phyloP scores from a whole-genome alignment of 371 early-diverging fungal genomes.

The Circinella minor region DNA sequence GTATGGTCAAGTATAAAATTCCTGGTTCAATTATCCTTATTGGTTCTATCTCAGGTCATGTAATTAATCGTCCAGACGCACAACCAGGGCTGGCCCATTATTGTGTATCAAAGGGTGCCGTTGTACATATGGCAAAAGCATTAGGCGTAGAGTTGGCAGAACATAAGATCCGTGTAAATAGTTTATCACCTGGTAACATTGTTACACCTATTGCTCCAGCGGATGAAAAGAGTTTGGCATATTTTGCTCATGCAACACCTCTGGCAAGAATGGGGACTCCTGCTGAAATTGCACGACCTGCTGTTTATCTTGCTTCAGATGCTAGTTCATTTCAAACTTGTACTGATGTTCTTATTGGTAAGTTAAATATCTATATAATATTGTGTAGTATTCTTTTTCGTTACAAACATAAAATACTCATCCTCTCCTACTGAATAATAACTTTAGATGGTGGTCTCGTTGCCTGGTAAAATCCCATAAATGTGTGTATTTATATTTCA shows the following conservation, averaged over 20 bases:
- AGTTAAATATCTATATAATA: neutral
- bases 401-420: neutral
- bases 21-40: constrained; percentile 30
- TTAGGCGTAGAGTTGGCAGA: constrained; percentile 30
- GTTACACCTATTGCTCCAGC: constrained; percentile 32
- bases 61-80: constrained; percentile 29
- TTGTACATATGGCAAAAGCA: constrained; percentile 31
- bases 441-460: constrained; percentile 18
- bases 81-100: constrained; percentile 30
- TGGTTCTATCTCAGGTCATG: constrained; percentile 31
- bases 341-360: constrained; percentile 31
- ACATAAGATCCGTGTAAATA: constrained; percentile 32
- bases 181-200: constrained; percentile 32
- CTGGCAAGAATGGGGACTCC: constrained; percentile 30
- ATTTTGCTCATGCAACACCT: constrained; percentile 24
- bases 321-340: constrained; percentile 33
- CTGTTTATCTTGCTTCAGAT: constrained; percentile 33
- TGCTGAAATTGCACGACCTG: constrained; percentile 28
- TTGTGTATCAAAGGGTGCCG: constrained; percentile 30
- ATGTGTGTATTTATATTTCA: neutral
- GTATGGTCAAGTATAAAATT: constrained; percentile 24
- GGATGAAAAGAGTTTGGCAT: constrained; percentile 19
- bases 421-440: neutral
- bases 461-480: neutral
- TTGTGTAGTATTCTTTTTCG: neutral